A percentile compares a stretch with the other conserved stretches of the same genome.
Evolutionary conservation across 129 eudicot species (phyloP).

Genomic region (Centrapalus pauciflorus): DNA sequence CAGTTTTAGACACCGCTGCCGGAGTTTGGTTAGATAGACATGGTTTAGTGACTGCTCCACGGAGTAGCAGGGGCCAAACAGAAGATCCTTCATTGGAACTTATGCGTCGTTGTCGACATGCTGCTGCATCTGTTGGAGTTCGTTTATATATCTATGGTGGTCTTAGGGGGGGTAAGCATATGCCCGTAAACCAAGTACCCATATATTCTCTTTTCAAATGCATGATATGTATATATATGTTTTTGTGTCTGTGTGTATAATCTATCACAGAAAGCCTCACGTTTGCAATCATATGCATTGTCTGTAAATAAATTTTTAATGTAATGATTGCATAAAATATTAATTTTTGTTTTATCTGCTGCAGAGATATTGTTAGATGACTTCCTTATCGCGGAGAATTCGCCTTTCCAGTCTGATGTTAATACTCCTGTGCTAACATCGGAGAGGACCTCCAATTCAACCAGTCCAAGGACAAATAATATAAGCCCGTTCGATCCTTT

Average conservation of each 20-base stretch:
- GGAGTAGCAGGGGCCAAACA: slow-evolving; percentile 44
- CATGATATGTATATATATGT: too few species aligned
- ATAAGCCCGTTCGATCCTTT: slow-evolving; percentile 30
- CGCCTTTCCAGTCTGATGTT: slow-evolving; percentile 61
- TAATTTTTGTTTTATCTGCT: slow-evolving; percentile 15
- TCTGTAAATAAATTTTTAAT: neutral
- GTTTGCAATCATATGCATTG: neutral
- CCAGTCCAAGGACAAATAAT: slow-evolving; percentile 44
- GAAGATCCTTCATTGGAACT: slow-evolving; percentile 88
- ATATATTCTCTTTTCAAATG: neutral
- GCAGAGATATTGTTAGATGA: slow-evolving; percentile 86
- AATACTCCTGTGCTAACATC: slow-evolving; percentile 48
- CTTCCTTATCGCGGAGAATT: slow-evolving; percentile 79
- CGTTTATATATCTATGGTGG: slow-evolving; percentile 89
- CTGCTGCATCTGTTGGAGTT: slow-evolving; percentile 91
- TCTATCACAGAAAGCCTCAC: neutral
- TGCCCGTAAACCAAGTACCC: neutral
- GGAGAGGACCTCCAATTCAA: slow-evolving; percentile 32
- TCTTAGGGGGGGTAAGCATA: slow-evolving; percentile 75
- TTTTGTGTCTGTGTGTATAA: too few species aligned
- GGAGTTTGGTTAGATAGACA: slow-evolving; percentile 95
- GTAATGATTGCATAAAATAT: neutral
- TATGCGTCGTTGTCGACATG: slow-evolving; percentile 96
- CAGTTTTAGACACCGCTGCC: slow-evolving; percentile 98
- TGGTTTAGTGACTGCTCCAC: slow-evolving; percentile 80